phyloP scores from a whole-genome alignment of 768 basidiomycete species.

The Tylopilus vinaceipallidus region DNA sequence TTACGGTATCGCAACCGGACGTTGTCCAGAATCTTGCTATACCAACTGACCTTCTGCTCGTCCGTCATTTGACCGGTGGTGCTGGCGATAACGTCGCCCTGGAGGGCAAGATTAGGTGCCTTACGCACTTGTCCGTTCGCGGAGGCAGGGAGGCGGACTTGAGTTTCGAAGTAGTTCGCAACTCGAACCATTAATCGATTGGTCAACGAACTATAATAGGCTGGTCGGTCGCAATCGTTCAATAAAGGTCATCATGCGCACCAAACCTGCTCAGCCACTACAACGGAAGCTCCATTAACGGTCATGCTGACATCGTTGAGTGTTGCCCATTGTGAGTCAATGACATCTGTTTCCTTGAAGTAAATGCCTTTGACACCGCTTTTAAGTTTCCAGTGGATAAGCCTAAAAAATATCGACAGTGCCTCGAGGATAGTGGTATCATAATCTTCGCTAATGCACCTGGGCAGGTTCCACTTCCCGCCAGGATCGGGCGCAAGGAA shows the following conservation, averaged over 20 bases:
- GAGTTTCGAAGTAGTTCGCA: conserved; percentile 91
- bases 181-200: conserved; percentile 92
- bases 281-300: conserved; percentile 79
- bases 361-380: conserved; percentile 88
- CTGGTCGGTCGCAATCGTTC: background rate
- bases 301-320: conserved; percentile 90
- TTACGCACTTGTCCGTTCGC: conserved; percentile 31
- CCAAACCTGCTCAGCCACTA: conserved; percentile 97
- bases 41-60: conserved; percentile 85
- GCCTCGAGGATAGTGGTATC: conserved; percentile 87
- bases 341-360: conserved; percentile 97
- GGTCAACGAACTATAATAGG: conserved; percentile 68
- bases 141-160: conserved; percentile 74
- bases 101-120: conserved; percentile 34
- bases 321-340: conserved; percentile 95
- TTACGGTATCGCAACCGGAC: conserved; percentile 91
- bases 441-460: conserved; percentile 87
- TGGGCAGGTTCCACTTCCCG: conserved; percentile 85
- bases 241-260: conserved; percentile 36
- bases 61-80: conserved; percentile 59
- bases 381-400: conserved; percentile 96
- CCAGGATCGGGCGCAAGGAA: conserved; percentile 84
- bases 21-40: conserved; percentile 88
- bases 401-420: conserved; percentile 84
- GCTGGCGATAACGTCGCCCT: conserved; percentile 37